phyloP scores from a whole-genome alignment of 2,329 filamentous ascomycete genomes.

The Pseudocercospora vitis region DNA sequence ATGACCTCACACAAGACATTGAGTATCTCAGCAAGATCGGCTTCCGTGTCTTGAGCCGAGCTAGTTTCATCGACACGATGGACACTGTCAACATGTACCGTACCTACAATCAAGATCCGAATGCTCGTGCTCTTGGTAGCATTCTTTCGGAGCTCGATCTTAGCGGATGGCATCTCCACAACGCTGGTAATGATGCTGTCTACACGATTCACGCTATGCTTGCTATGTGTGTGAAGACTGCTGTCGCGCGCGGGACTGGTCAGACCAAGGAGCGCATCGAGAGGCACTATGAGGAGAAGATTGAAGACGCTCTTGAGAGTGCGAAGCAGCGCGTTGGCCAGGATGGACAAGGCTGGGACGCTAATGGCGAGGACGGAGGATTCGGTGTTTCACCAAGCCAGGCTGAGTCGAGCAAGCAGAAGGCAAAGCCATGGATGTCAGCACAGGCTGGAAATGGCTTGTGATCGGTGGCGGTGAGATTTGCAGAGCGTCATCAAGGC shows the following conservation, averaged over 20 bases:
- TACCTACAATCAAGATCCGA: slow-evolving; percentile 54
- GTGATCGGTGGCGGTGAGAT: no score
- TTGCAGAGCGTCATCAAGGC: no score
- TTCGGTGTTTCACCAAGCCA: slow-evolving; percentile 20
- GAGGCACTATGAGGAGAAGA: slow-evolving; percentile 32
- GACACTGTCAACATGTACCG: slow-evolving; percentile 75
- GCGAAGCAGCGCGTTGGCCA: slow-evolving; percentile 43
- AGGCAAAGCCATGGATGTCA: no score
- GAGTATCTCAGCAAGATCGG: slow-evolving; percentile 65
- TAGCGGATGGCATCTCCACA: slow-evolving; percentile 50
- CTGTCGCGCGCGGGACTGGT: slow-evolving; percentile 34
- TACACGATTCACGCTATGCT: slow-evolving; percentile 59
- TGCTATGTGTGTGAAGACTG: slow-evolving; percentile 54
- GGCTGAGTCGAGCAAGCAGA: slow-evolving; percentile 13
- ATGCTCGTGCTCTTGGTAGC: slow-evolving; percentile 56
- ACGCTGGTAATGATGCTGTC: slow-evolving; percentile 42
- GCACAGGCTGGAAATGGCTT: no score
- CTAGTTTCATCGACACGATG: slow-evolving; percentile 49
- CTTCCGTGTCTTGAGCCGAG: slow-evolving; percentile 57
- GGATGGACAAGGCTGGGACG: slow-evolving; percentile 42
- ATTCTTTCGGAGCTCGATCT: slow-evolving; percentile 68
- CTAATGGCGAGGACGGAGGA: slow-evolving; percentile 40
- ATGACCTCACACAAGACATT: slow-evolving; percentile 69
- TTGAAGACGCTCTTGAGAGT: slow-evolving; percentile 33
- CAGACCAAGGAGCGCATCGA: slow-evolving; percentile 32